These are phyloP conservation scores for Hamigera avellanea DNA, from an alignment of 495 filamentous ascomycete genomes.

Conservation along the genomic window DNA sequence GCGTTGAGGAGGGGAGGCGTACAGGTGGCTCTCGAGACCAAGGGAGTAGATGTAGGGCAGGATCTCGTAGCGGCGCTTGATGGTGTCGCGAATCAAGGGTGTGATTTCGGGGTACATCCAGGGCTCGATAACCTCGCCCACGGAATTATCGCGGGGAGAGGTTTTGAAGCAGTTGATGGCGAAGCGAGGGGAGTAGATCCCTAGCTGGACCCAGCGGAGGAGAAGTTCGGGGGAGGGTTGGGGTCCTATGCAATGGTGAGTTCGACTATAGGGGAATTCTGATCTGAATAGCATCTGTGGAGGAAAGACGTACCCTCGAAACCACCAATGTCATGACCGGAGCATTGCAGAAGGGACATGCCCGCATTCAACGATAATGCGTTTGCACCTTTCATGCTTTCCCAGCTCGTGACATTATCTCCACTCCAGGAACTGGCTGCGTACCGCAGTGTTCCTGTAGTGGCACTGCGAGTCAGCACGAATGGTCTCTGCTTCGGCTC, in stretches of 20 bases:
- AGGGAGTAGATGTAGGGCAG: slow-evolving; percentile 58
- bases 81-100: slow-evolving; percentile 45
- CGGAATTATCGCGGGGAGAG: slow-evolving; percentile 41
- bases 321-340: slow-evolving; percentile 61
- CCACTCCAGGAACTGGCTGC: slow-evolving; percentile 57
- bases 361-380: slow-evolving; percentile 54
- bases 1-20: slow-evolving; percentile 48
- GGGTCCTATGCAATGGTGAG: slow-evolving; percentile 31
- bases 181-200: slow-evolving; percentile 55
- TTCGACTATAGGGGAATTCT: too few relatives aligned
- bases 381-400: slow-evolving; percentile 55
- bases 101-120: slow-evolving; percentile 60
- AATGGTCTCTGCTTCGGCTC: slow-evolving; percentile 47
- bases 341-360: slow-evolving; percentile 51
- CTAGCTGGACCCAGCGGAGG: slow-evolving; percentile 59
- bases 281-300: not conserved
- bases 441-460: slow-evolving; percentile 55
- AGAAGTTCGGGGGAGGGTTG: slow-evolving; percentile 57
- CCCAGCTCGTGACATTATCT: slow-evolving; percentile 56
- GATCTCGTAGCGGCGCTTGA: slow-evolving; percentile 57
- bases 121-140: slow-evolving; percentile 60
- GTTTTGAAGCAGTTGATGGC: slow-evolving; percentile 71
- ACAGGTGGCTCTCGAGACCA: slow-evolving; percentile 44
- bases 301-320: slow-evolving; percentile 38
- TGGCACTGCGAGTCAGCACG: slow-evolving; percentile 56